These are phyloP conservation scores for Agastache rugosa DNA, from an alignment of 257 asterid genomes.

Conservation along the genomic window DNA sequence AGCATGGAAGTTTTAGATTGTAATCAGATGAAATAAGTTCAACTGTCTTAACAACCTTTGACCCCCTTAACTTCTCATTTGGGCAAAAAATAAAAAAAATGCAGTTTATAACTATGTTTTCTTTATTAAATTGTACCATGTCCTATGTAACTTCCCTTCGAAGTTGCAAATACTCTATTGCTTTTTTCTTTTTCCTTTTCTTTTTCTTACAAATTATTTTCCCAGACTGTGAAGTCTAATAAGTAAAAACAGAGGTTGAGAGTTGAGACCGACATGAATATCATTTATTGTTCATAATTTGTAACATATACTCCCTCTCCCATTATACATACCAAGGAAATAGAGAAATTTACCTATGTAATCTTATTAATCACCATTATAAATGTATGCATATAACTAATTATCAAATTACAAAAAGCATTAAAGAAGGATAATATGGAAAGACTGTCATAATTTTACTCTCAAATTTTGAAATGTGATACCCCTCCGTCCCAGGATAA, in stretches of 20 bases:
- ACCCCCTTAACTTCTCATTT: background rate
- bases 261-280: background rate
- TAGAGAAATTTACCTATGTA: no score
- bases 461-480: no score
- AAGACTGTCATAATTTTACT: no score
- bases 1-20: no score
- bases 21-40: conserved; percentile 1
- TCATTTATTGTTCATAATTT: background rate
- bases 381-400: no score
- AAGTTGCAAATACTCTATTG: background rate
- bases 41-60: conserved; percentile 19
- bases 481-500: no score
- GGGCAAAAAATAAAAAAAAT: background rate
- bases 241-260: background rate
- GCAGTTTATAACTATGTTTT: background rate
- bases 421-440: no score
- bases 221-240: background rate
- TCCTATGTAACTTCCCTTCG: background rate
- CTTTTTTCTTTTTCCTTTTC: background rate
- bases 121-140: background rate
- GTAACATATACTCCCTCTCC: no score
- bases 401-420: no score
- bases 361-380: no score
- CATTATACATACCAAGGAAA: no score
- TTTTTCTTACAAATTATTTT: background rate